Evolutionary conservation across 768 basidiomycete genomes (phyloP), one percentile per base, ranked within the genome.

Genomic region (Leucosporidium yakuticum): DNA sequence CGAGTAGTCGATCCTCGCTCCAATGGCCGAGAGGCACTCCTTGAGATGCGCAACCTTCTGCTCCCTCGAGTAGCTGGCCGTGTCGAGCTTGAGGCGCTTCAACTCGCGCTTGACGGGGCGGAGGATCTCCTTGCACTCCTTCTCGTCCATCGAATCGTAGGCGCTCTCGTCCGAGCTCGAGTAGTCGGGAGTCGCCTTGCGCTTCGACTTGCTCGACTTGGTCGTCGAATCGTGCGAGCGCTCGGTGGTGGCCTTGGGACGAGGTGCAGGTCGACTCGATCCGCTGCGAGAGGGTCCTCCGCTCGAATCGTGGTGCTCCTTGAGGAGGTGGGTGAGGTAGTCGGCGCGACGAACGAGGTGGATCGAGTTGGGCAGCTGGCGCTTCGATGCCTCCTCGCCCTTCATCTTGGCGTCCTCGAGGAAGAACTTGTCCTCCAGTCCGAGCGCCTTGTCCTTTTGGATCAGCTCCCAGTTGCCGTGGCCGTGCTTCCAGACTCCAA

Each of bases 401-500:
- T 93, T 76, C 51, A 75, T 95, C 82, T 97, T 98, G 74, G 89
- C 90, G 78, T 97, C 94, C 77, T 97, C 96, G 61, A 99, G 83
- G 86, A 97, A 98, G 81, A 99, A 95, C 77, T 97, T 97, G 78
- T 88, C 91, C 2, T 86, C 84, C 20, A 99, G 83, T 3, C 86
- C 86, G 19, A 99, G 86, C 68, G 85, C 85, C 19, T 85, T 78
- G 77, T 99, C 96, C 80, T 93, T 90, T 64, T 86, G 85, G 83
- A 98, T 98, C 31, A 85, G 84, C 77, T 98, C 96, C 96, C 96
- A 99, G 76, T 89, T 90, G 20, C 94, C 95, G 77, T 98, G 95
- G 25, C 96, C 96, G 74, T 98, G 88, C 25, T 88, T 76, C 82
- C 84, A 97, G 15, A 96, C 91, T 47, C 96, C 96, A 57, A 97